Conservation (phyloP, 225 moss, liverwort and hornwort genomes). For the Sphagnum contortum region DNA sequence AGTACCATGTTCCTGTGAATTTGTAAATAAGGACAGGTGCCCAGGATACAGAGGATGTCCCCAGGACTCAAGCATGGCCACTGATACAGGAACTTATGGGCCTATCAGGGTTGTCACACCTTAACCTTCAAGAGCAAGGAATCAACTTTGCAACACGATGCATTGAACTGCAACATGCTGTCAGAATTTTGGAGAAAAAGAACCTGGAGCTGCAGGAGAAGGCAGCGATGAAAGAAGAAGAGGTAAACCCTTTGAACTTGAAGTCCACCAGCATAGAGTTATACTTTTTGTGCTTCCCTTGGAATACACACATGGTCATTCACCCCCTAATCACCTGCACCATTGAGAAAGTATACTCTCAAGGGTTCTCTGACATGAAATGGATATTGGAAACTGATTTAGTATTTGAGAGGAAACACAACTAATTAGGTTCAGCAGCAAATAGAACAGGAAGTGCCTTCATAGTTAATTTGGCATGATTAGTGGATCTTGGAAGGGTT, state of each 20-base stretch:
- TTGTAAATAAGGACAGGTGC: not conserved
- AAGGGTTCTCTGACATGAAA: too few relatives aligned
- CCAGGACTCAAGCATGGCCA: conserved; percentile 2
- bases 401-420: too few relatives aligned
- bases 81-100: not conserved
- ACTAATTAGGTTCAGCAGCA: not conserved
- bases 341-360: too few relatives aligned
- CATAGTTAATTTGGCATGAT: not conserved
- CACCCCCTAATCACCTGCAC: too few relatives aligned
- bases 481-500: not conserved
- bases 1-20: too few relatives aligned
- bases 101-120: too few relatives aligned
- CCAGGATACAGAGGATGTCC: conserved; percentile 2
- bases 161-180: conserved; percentile 9
- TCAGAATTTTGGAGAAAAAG: conserved; percentile 8
- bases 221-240: conserved; percentile 8
- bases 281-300: too few relatives aligned
- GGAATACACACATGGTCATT: too few relatives aligned
- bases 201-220: conserved; percentile 7
- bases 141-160: conserved; percentile 2
- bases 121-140: not conserved
- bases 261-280: too few relatives aligned
- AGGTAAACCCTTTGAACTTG: not conserved
- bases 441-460: not conserved
- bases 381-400: too few relatives aligned